Percentiles rank a stretch among this genome's conserved stretches.
These are phyloP conservation scores for Hirsutella rhossiliensis DNA, from an alignment of 2,329 filamentous ascomycete genomes.

Conservation along the genomic window DNA sequence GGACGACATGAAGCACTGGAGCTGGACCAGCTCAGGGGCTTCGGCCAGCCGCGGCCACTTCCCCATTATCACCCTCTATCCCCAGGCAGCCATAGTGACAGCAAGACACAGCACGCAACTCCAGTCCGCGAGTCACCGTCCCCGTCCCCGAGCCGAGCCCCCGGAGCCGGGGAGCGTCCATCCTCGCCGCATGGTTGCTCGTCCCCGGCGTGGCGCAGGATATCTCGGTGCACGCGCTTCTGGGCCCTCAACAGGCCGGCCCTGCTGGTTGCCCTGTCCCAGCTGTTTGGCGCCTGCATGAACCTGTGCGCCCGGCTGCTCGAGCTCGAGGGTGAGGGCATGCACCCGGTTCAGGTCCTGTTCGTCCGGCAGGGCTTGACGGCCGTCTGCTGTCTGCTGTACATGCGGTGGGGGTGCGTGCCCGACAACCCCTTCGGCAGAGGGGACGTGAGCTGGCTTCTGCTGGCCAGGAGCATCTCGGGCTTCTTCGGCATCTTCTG, in stretches of 20 bases:
- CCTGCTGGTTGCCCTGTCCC: constrained; percentile 58
- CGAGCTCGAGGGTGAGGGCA: constrained; percentile 56
- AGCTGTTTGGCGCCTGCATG: constrained; percentile 78
- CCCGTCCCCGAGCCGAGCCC: not conserved
- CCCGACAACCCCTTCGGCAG: constrained; percentile 60
- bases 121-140: not conserved
- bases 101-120: too few relatives aligned
- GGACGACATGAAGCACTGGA: too few relatives aligned
- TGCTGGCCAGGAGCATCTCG: constrained; percentile 54
- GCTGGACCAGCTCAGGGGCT: too few relatives aligned
- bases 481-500: constrained; percentile 74
- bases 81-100: too few relatives aligned
- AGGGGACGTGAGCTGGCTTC: constrained; percentile 51
- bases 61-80: too few relatives aligned
- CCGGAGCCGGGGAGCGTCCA: not conserved
- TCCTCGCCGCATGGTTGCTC: not conserved
- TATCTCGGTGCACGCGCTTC: constrained; percentile 19
- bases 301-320: constrained; percentile 69
- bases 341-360: constrained; percentile 77
- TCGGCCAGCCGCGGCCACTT: too few relatives aligned
- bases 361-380: constrained; percentile 73
- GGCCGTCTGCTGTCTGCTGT: constrained; percentile 48
- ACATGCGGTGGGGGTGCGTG: constrained; percentile 61
- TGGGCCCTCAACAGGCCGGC: constrained; percentile 62
- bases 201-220: not conserved